Base-by-base conservation (phyloP, 1,284 basidiomycete species). In the Trametes polyzona region DNA sequence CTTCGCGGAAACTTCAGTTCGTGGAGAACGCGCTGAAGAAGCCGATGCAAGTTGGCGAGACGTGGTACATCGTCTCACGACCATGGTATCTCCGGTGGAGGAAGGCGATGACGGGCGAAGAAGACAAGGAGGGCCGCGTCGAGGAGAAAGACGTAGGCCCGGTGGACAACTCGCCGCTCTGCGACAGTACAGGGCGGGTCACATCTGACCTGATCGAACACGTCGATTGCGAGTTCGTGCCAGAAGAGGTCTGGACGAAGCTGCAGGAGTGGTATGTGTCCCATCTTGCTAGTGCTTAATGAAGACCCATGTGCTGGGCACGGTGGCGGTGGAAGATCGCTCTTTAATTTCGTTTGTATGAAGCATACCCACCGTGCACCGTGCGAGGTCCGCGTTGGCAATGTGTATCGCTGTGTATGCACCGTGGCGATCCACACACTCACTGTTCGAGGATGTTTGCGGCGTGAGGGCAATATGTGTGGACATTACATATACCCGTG, bases 181-280 rank as follows among this genome's bases (percentile, higher is more conserved):
- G 88, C 49, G 83, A 86, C 66, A 65, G 74, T 16, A 76, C 79
- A 47, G 83, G 81, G 26, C 78, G 81, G 55, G 76, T 89, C 57
- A 71, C 61, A 17, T 73, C 63, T 65, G 74, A 24, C 70, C 74
- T 24, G 70, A 42, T 77, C 30, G 92, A 95, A 68, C 84, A 85
- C 26, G 76, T 88, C 23, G 88, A 97, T 68, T 86, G 90, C 55
- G 88, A 93, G 67, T 90, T 86, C 66, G 77, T 98, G 4, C 91
- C 93, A 0, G 76, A 80, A 52, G 78, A 81, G 24, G 87, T 86
- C 6, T 97, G 93, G 94, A 69, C 80, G 21, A 76, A 81, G 21
- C 81, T 98, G 35, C 73, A 79, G 2, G 54, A 61, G 44, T 70
- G 69, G 71, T 72, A 55, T 48, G 69, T 70, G 12, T 42, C 19